These are phyloP conservation scores for Nigrospora sphaerica DNA, from an alignment of 2,329 filamentous ascomycete genomes.

Conservation along the genomic window DNA sequence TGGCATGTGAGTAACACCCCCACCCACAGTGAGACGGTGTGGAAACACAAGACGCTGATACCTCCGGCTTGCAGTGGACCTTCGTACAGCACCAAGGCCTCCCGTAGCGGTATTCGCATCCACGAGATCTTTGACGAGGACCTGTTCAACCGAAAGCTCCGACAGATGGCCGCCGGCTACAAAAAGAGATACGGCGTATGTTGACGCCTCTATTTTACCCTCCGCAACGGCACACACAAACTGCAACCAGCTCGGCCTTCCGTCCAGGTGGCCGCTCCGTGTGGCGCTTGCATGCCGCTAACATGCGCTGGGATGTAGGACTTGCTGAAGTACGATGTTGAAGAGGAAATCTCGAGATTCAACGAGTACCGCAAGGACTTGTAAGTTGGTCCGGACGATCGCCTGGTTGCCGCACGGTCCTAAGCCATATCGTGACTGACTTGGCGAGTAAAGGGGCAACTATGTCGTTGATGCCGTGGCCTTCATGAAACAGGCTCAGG, in stretches of 20 bases:
- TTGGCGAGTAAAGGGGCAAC: conserved; percentile 23
- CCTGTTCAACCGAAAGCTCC: conserved; percentile 59
- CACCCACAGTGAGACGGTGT: background rate
- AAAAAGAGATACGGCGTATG: conserved; percentile 41
- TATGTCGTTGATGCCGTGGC: conserved; percentile 62
- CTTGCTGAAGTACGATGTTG: conserved; percentile 56
- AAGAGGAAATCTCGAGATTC: conserved; percentile 56
- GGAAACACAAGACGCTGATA: conserved; percentile 12
- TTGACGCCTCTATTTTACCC: background rate
- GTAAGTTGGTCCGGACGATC: background rate
- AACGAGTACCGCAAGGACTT: conserved; percentile 53
- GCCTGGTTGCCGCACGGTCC: background rate
- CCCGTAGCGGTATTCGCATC: conserved; percentile 59
- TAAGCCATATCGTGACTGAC: conserved; percentile 33
- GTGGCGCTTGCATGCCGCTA: background rate
- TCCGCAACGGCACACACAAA: no score
- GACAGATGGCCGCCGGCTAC: conserved; percentile 53
- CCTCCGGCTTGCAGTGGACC: conserved; percentile 23
- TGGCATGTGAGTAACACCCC: background rate
- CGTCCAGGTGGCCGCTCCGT: no score
- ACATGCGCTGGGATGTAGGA: conserved; percentile 22
- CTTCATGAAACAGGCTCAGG: conserved; percentile 54
- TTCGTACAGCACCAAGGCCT: conserved; percentile 46
- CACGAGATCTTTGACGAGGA: conserved; percentile 61
- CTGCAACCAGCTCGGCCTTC: no score